Evolutionary conservation across 2,329 filamentous ascomycete genomes (phyloP).

Genomic region (Aspergillus sp.): DNA sequence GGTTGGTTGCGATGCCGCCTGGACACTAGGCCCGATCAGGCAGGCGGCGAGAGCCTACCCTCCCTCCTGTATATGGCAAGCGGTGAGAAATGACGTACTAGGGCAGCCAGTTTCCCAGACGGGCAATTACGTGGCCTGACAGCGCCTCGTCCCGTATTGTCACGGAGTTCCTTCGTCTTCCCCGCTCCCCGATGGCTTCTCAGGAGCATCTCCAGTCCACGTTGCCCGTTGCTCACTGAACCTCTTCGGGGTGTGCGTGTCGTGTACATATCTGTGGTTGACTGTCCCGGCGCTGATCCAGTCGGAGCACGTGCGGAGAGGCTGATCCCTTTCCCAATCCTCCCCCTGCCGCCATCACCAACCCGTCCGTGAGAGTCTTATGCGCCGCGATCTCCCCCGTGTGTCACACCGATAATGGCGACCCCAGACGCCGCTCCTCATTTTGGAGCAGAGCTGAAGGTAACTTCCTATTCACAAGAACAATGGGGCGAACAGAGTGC

Average conservation of each 20-base stretch:
- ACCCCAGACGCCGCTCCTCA: slow-evolving; percentile 79
- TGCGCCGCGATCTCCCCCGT: slow-evolving; percentile 21
- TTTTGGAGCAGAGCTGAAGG: slow-evolving; percentile 94
- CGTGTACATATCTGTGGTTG: no score
- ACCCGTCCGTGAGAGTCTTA: slow-evolving; percentile 15
- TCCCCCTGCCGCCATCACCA: background rate
- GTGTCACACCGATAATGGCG: slow-evolving; percentile 59
- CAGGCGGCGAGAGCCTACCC: no score
- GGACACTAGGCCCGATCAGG: no score
- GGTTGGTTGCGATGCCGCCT: no score
- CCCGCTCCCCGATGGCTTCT: slow-evolving; percentile 22
- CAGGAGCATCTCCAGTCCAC: background rate
- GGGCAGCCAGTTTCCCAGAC: background rate
- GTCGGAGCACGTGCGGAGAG: background rate
- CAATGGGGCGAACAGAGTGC: background rate
- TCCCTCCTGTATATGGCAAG: slow-evolving; percentile 6
- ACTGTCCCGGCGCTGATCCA: no score
- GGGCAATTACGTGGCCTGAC: slow-evolving; percentile 17
- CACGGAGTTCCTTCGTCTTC: slow-evolving; percentile 23
- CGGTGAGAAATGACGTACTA: slow-evolving; percentile 11
- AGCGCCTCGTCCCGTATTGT: slow-evolving; percentile 23
- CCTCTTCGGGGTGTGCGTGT: background rate
- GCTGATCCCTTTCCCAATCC: background rate
- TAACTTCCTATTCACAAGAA: slow-evolving; percentile 34
- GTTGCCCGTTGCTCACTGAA: background rate